phyloP scores from a whole-genome alignment of 805 yeast species.

The Ogataea siamensis region DNA sequence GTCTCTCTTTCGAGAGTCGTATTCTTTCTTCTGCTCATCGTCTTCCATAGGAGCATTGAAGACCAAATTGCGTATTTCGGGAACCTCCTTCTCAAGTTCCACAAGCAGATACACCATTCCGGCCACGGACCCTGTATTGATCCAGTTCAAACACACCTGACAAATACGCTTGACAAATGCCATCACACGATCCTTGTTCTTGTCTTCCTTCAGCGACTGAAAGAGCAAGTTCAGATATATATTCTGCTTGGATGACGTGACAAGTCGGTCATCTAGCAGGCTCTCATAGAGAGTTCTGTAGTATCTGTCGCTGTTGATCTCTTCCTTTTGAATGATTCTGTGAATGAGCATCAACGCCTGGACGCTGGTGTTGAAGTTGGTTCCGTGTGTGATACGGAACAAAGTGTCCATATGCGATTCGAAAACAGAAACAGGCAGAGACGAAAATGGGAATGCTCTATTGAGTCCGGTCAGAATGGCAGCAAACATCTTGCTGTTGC shows the following conservation, averaged over 20 bases:
- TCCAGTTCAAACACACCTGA: conserved; percentile 83
- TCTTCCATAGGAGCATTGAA: conserved; percentile 51
- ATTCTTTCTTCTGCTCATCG: conserved; percentile 31
- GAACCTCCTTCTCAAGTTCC: conserved; percentile 62
- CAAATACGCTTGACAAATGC: conserved; percentile 90
- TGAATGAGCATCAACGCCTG: conserved; percentile 87
- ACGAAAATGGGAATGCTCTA: conserved; percentile 92
- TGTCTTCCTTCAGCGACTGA: conserved; percentile 77
- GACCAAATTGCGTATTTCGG: conserved; percentile 65
- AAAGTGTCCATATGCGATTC: conserved; percentile 78
- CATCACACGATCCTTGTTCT: conserved; percentile 59
- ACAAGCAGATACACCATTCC: conserved; percentile 77
- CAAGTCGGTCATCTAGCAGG: conserved; percentile 77
- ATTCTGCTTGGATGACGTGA: conserved; percentile 88
- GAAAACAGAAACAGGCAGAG: conserved; percentile 66
- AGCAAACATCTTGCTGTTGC: conserved; percentile 77
- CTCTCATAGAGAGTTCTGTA: conserved; percentile 89
- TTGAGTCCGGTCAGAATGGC: conserved; percentile 93
- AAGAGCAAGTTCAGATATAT: conserved; percentile 83
- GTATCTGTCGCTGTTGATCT: conserved; percentile 54
- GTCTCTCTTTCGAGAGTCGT: conserved; percentile 88
- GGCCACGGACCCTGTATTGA: conserved; percentile 81
- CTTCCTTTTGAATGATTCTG: conserved; percentile 48
- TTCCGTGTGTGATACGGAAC: conserved; percentile 87
- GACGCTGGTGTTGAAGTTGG: conserved; percentile 89